Conservation (phyloP, 176 grass and related monocot genomes). For the Thalia dealbata region DNA sequence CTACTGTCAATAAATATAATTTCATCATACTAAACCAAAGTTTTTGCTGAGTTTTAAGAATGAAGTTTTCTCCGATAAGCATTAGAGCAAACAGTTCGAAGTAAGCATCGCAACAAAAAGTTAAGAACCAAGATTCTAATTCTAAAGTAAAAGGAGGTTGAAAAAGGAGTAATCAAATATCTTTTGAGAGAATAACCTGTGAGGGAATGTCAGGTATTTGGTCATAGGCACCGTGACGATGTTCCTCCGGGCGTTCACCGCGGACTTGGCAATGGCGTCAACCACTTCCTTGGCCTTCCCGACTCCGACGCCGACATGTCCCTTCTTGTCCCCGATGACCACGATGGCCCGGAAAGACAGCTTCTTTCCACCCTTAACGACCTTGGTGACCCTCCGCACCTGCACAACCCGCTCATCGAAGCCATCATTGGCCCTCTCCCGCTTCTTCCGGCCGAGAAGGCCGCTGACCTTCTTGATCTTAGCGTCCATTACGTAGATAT, state of each 20-base stretch:
- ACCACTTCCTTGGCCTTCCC: constrained; percentile 78
- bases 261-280: constrained; percentile 71
- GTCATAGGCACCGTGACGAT: constrained; percentile 81
- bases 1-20: neutral
- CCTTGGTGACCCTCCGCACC: constrained; percentile 72
- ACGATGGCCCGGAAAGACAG: constrained; percentile 72
- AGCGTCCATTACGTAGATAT: constrained; percentile 50
- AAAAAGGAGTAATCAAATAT: neutral
- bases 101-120: neutral
- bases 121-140: neutral
- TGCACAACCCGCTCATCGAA: constrained; percentile 79
- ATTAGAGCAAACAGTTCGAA: neutral
- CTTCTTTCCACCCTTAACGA: constrained; percentile 86
- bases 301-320: constrained; percentile 62
- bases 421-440: constrained; percentile 53
- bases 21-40: neutral
- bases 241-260: constrained; percentile 60
- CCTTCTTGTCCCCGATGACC: constrained; percentile 75
- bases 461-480: constrained; percentile 36
- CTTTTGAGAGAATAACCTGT: constrained; percentile 42
- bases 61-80: neutral
- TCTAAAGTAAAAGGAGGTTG: neutral
- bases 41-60: neutral
- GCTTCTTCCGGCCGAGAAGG: constrained; percentile 47
- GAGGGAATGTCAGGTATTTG: constrained; percentile 74